Evolutionary conservation across 2,329 filamentous ascomycete species (phyloP), one percentile per base, ranked within the genome.

Genomic region (Ramularia endophylla): DNA sequence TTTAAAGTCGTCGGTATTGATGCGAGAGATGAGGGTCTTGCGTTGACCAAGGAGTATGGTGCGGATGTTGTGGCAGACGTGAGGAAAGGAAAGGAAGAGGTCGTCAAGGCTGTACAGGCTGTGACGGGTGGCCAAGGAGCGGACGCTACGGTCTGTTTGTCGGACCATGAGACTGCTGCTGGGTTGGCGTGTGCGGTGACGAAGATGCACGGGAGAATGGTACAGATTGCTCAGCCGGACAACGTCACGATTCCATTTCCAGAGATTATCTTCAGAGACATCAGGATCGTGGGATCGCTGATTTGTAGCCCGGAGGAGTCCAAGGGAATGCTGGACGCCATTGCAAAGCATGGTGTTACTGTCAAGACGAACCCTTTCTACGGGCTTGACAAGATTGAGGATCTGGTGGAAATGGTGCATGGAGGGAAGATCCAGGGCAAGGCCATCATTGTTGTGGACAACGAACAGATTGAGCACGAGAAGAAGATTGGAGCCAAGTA

Each of bases 151-250:
- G 56, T 81, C 9, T 73, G 72, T 35, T 55, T 81, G 1, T 68
- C 68, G n/a, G 76, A 80, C 47, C 71, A 73, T 13, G 56, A 64
- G 2, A 60, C 59, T 0, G 71, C 77, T 2, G 70, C 74, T 29
- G 74, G 67, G 4, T 57, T 71, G 16, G 70, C 67, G 0, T 76
- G 72, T 38, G 75, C 75, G 0, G 62, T 78, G 1, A 81, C 78
- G 0, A 72, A 67, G 52, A 78, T 74, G 68, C 78, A 81, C 53
- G 77, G 75, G 2, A 69, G 64, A 0, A 64, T 80, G 53, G 64
- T 81, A 2, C 75, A 81, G 56, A 70, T 81, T 35, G 76, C 75
- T n/a, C 76, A 79, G 47, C 65, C 65, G 7, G 56, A 64, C 25
- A 52, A 59, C 8, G 54, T 69, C 11, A 44, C 42, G 17, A 61